These are phyloP conservation scores for Claviceps paspali DNA, from an alignment of 2,329 filamentous ascomycete genomes.

Conservation along the genomic window DNA sequence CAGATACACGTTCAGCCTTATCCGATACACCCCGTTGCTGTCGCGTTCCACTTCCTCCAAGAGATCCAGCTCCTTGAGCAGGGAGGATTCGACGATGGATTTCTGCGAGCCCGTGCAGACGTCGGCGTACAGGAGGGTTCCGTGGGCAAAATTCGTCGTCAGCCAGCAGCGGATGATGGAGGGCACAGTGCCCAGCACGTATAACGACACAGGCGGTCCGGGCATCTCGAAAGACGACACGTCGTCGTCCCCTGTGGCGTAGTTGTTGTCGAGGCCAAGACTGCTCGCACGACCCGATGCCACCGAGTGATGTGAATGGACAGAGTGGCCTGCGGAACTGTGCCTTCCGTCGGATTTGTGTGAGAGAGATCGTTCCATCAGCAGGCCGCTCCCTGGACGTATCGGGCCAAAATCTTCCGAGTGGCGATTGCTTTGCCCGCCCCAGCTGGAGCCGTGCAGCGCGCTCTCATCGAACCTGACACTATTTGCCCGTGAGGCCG, in stretches of 20 bases:
- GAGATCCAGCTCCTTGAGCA: slow-evolving; percentile 62
- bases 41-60: slow-evolving; percentile 49
- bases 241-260: slow-evolving; percentile 43
- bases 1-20: slow-evolving; percentile 73
- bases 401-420: slow-evolving; percentile 69
- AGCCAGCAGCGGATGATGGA: slow-evolving; percentile 95
- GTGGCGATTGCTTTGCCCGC: slow-evolving; percentile 59
- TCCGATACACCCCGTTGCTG: slow-evolving; percentile 48
- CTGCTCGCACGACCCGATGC: slow-evolving; percentile 75
- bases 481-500: slow-evolving; percentile 85
- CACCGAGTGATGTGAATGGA: slow-evolving; percentile 52
- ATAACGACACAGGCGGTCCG: slow-evolving; percentile 67
- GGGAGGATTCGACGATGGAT: slow-evolving; percentile 62
- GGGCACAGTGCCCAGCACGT: slow-evolving; percentile 75
- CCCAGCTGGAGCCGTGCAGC: slow-evolving; percentile 74
- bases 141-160: slow-evolving; percentile 77
- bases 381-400: slow-evolving; percentile 65
- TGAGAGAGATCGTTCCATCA: slow-evolving; percentile 83
- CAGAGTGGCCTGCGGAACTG: slow-evolving; percentile 79
- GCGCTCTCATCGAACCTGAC: slow-evolving; percentile 96
- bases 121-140: slow-evolving; percentile 77
- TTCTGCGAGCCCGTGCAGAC: slow-evolving; percentile 84
- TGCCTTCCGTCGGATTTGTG: slow-evolving; percentile 93
- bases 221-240: slow-evolving; percentile 58
- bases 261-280: slow-evolving; percentile 64